Base-by-base conservation (phyloP, 495 filamentous ascomycete genomes). In the Penicillium soppii region DNA sequence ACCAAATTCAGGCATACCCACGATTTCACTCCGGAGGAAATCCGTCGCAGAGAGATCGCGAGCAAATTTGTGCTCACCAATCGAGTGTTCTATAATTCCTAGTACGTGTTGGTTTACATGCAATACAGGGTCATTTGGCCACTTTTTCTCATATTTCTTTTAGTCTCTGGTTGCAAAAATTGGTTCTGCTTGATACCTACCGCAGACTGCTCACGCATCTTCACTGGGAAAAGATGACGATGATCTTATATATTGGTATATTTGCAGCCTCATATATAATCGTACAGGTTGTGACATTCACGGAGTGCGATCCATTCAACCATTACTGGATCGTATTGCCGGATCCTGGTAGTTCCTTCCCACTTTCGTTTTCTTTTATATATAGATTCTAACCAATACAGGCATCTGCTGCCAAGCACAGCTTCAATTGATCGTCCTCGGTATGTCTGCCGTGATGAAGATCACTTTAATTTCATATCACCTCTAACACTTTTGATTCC, bases 271-370 rank as follows among this genome's bases (percentile, higher is more conserved):
- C 68, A 15, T 76, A 69, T 45, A 21, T 72, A 23, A 63, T 57
- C 8, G 58, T 68, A 26, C 63, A 71, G 39, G 47, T 70, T 8
- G 58, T 67, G 35, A 73, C 67, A 1, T 76, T 78, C 53, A 65
- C 66, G 10, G 75, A 78, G 53, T 78, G 75, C 52, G 62, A 62
- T 21, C 75, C 73, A 7, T 61, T 77, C 38, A 45, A 59, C 22
- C 54, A 70, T 10, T 77, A 76, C 47, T 77, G 70, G 71, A 67
- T 70, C 43, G 56, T 72, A 19, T 48, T 68, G 3, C 72, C 72
- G 6, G 59, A 72, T 50, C 70, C 74, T 43, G 72, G 69, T 38
- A 44, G 13, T 35, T 41, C 16, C 12, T 20, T 48, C 22, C 27
- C 19, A 19, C 21, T 25, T 23, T 26, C 2, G 21, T 42, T 15